Conservation (phyloP, 805 yeast genomes). For the Nakazawaea laoshanensis region DNA sequence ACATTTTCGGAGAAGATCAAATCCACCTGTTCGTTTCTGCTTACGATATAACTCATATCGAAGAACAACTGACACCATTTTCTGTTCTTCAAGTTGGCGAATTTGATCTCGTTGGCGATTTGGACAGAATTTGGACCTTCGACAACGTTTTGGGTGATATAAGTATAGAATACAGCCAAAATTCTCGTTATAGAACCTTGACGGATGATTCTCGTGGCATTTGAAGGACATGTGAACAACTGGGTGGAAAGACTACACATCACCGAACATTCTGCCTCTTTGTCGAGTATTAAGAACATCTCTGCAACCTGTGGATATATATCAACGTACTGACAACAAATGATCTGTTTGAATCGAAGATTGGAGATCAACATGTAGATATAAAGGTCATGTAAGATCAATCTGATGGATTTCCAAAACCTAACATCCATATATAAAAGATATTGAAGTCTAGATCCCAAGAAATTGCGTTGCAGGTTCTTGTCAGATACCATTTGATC, state of each 20-base stretch:
- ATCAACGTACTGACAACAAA: constrained; percentile 76
- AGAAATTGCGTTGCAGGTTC: constrained; percentile 11
- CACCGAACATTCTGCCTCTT: constrained; percentile 82
- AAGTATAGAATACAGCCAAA: constrained; percentile 54
- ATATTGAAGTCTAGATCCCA: constrained; percentile 51
- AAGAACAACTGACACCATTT: constrained; percentile 72
- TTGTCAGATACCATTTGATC: constrained; percentile 14
- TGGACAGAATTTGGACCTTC: constrained; percentile 34
- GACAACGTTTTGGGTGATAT: constrained; percentile 46
- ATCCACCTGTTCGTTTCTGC: constrained; percentile 52
- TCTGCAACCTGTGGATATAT: constrained; percentile 71
- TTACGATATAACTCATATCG: constrained; percentile 71
- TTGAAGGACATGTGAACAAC: constrained; percentile 82
- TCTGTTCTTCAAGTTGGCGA: constrained; percentile 51
- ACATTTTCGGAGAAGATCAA: constrained; percentile 36
- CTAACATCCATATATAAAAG: constrained; percentile 60
- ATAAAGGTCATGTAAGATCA: constrained; percentile 52
- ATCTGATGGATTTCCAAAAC: constrained; percentile 59
- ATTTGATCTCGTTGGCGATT: constrained; percentile 26
- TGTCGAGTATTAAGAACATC: constrained; percentile 60
- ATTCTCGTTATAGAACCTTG: constrained; percentile 61
- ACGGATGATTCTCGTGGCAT: constrained; percentile 51
- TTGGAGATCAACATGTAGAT: constrained; percentile 59
- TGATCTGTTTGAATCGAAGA: constrained; percentile 41
- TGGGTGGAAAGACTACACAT: constrained; percentile 74